Conservation (phyloP, 331 rosid genomes). For the Prunus yedoensis region DNA sequence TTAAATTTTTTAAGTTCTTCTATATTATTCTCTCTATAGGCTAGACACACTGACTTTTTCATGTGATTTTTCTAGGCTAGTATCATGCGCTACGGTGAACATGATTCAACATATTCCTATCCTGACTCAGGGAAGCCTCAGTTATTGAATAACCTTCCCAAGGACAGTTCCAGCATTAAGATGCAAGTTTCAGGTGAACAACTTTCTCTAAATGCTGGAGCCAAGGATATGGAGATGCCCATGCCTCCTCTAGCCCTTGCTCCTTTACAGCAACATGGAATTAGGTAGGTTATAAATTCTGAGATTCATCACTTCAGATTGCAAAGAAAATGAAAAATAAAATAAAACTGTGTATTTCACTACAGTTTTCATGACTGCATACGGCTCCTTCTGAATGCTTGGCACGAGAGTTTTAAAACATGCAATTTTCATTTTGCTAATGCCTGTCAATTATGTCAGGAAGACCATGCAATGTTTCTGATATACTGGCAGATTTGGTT, state of each 20-base stretch:
- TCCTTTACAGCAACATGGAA: constrained; percentile 64
- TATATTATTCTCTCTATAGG: background rate
- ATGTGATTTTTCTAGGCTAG: constrained; percentile 58
- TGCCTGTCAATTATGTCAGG: constrained; percentile 67
- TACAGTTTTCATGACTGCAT: background rate
- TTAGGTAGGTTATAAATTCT: constrained; percentile 54
- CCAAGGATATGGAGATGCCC: constrained; percentile 80
- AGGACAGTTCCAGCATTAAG: constrained; percentile 45
- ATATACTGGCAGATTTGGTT: constrained; percentile 69
- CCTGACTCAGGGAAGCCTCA: constrained; percentile 52
- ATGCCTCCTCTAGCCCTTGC: constrained; percentile 89
- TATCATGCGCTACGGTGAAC: constrained; percentile 75
- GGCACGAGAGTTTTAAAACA: background rate
- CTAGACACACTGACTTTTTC: constrained; percentile 26
- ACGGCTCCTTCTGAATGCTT: background rate
- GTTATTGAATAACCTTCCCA: constrained; percentile 40
- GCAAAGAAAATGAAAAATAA: background rate
- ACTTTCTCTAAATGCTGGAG: constrained; percentile 45
- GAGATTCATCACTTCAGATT: background rate
- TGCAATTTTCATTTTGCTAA: constrained; percentile 36
- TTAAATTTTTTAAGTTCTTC: background rate
- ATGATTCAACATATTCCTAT: constrained; percentile 49
- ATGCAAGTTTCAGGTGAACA: constrained; percentile 40
- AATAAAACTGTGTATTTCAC: constrained; percentile 1
- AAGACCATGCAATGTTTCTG: constrained; percentile 94